Evolutionary conservation across 495 filamentous ascomycete genomes (phyloP), one percentile per base, ranked within the genome.

Genomic region (Filosporella fistucella): DNA sequence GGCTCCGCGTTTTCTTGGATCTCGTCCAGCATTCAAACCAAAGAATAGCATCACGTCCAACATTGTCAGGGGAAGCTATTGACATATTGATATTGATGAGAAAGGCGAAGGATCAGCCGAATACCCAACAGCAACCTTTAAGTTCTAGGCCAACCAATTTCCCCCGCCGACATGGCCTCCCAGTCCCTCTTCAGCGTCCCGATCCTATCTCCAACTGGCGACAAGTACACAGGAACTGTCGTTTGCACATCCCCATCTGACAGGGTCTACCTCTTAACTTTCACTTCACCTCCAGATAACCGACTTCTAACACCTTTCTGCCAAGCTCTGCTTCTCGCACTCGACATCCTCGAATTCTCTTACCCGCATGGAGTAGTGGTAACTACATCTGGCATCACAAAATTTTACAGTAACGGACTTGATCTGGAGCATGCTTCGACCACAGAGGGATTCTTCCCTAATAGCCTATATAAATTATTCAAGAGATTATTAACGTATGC

Each of bases 371-470:
- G 87, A 36, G 86, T 90, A 0, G 67, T 88, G 3, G 63, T 91
- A 22, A 90, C 87, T 1, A 91, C 87, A 5, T 81, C 75, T 37
- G 75, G 72, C 22, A 84, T 90, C 35, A 57, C 69, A 39, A 91
- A 91, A 59, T 91, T 91, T 71, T 91, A 86, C 67, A 82, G 77
- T 63, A 90, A 90, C 65, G 86, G 86, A 0, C 70, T 91, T 8
- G 85, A 91, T 61, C 69, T 86, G 14, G 70, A 77, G 12, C 65
- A 78, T 49, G 81, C 76, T 2, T 42, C 66, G 1, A 59, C 63
- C 16, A 72, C 67, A 0, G 60, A 69, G 10, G 67, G 68, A 0
- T 89, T 85, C 61, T 63, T 78, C 6, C 68, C 74, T 5, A 57
- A 74, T 1, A 69, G 59, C 39, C 59, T 89, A 3, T 88, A 80